Evolutionary conservation across 73 alveolate species (phyloP).

Genomic region (Blepharisma japonicum): DNA sequence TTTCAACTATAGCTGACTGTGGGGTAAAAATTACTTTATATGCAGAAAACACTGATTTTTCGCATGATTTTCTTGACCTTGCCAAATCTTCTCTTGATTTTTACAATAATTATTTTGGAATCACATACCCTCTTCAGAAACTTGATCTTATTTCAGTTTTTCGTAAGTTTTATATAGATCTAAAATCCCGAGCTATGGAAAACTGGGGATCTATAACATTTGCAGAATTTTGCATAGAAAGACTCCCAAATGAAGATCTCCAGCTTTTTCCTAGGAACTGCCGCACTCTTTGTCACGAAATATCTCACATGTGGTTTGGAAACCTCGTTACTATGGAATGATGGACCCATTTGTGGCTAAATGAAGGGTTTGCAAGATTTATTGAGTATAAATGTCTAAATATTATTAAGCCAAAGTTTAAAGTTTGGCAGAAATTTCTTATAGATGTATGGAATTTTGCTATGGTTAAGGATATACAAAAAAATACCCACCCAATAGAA

Average conservation of each 20-base stretch:
- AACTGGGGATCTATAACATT: slow-evolving; percentile 96
- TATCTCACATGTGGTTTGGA: slow-evolving; percentile 99
- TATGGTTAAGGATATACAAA: slow-evolving; percentile 70
- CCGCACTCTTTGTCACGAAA: slow-evolving; percentile 90
- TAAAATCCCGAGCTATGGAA: slow-evolving; percentile 93
- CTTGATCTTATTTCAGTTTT: slow-evolving; percentile 64
- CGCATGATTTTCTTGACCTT: neutral
- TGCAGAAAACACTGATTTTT: neutral
- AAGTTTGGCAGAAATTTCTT: slow-evolving; percentile 76
- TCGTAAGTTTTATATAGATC: slow-evolving; percentile 72
- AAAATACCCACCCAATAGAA: slow-evolving; percentile 91
- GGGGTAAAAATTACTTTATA: neutral
- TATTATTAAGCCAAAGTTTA: slow-evolving; percentile 51
- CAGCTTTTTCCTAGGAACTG: slow-evolving; percentile 45
- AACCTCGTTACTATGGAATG: slow-evolving; percentile 96
- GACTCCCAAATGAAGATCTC: slow-evolving; percentile 65
- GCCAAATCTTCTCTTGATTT: slow-evolving; percentile 49
- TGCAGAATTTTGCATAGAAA: slow-evolving; percentile 75
- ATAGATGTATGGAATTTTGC: slow-evolving; percentile 61
- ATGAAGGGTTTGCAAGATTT: slow-evolving; percentile 97
- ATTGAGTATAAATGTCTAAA: slow-evolving; percentile 38
- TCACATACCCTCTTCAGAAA: slow-evolving; percentile 57
- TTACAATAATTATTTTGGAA: slow-evolving; percentile 54
- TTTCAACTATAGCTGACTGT: neutral
- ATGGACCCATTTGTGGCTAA: slow-evolving; percentile 99